Base-by-base conservation (phyloP, 1,139 yeast genomes). In the Pichia norvegensis region DNA sequence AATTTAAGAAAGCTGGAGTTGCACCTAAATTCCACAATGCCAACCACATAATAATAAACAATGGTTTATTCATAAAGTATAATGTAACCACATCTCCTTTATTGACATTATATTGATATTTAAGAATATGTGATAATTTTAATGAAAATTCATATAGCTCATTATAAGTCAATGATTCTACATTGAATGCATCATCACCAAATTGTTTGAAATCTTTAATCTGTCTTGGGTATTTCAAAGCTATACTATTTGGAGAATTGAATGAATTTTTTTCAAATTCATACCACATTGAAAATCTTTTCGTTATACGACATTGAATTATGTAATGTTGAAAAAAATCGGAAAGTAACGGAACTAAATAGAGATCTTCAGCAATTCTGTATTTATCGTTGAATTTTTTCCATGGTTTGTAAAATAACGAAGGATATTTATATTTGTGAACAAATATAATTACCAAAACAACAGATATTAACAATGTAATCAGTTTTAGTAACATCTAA, bases 1-100 rank as follows among this genome's bases (percentile, higher is more conserved):
- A 86, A 66, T 90, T 90, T 59, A 90, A 67, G 56, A 90, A 84
- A 1, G 95, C 88, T 0, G 97, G 97, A 16, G 75, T 66, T 1
- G 96, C 96, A 27, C 97, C 97, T 44, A 90, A 71, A 57, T 87
- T 85, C 97, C 97, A 88, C 45, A 85, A 66, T 0, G 96, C 83
- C 52, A 85, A 71, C 95, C 96, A 86, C 39, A 85, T 62, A 46
- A 88, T 73, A 23, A 88, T 64, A 57, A 85, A 86, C 54, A 87
- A 69, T 1, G 96, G 95, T 60, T 83, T 85, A 65, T 90, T 90
- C 64, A 85, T 83, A 60, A 80, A 84, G 57, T 82, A 82, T 44
- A 90, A 60, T 0, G 85, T 95, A 44, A 90, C 78, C n/a, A 80
- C 74, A 54, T 85, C 86, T 40, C 79, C 79, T 11, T 79, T 63